These are phyloP conservation scores for Spergularia marina DNA, from an alignment of 148 eudicot species.

Conservation along the genomic window DNA sequence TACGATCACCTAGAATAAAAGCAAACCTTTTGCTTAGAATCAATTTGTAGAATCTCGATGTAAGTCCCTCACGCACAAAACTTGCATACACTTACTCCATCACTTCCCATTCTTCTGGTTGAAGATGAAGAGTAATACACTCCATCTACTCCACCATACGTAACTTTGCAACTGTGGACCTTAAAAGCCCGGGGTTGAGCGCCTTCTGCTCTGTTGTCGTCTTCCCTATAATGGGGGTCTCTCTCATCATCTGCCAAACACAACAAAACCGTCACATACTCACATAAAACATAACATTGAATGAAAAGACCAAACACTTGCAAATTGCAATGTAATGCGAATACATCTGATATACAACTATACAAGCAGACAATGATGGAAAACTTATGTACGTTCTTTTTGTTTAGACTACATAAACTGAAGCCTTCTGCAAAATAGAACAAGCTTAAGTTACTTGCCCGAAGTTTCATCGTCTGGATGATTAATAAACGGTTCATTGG, in stretches of 20 bases:
- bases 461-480: slow-evolving; percentile 71
- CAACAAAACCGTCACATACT: background rate
- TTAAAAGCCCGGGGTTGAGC: slow-evolving; percentile 30
- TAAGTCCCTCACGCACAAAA: background rate
- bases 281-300: background rate
- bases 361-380: background rate
- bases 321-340: background rate
- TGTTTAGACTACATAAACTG: no score
- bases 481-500: slow-evolving; percentile 58
- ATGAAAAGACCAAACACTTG: background rate
- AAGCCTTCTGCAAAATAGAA: background rate
- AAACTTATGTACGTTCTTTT: background rate
- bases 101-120: slow-evolving; percentile 52
- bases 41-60: background rate
- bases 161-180: slow-evolving; percentile 54
- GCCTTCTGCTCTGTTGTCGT: slow-evolving; percentile 18
- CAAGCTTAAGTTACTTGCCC: slow-evolving; percentile 31
- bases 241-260: slow-evolving; percentile 37
- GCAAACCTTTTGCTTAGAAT: background rate
- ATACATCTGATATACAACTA: background rate
- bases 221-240: slow-evolving; percentile 18
- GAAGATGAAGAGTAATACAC: slow-evolving; percentile 63
- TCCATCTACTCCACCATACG: slow-evolving; percentile 85
- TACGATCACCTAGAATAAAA: slow-evolving; percentile 44
- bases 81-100: slow-evolving; percentile 52